Conservation (phyloP, 495 filamentous ascomycete genomes). For the Opeltia flavorubescens region DNA sequence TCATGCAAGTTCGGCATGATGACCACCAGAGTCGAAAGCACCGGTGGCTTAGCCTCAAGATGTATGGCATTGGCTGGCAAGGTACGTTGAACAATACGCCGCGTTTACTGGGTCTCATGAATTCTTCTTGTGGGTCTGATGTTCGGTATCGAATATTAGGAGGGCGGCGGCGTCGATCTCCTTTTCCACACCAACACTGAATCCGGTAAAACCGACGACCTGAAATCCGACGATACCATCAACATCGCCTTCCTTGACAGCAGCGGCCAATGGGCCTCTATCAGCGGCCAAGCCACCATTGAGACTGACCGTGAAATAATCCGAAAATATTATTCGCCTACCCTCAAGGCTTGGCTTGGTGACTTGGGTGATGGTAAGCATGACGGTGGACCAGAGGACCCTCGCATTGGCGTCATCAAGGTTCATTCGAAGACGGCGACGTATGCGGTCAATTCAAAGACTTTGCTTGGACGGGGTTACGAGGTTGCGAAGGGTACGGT, state of each 20-base stretch:
- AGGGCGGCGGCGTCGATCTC: conserved; percentile 67
- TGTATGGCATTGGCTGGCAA: conserved; percentile 86
- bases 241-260: conserved; percentile 78
- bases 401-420: conserved; percentile 49
- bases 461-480: conserved; percentile 40
- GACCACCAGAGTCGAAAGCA: conserved; percentile 54
- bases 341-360: conserved; percentile 76
- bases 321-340: conserved; percentile 61
- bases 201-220: conserved; percentile 80
- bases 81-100: conserved; percentile 28
- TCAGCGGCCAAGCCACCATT: conserved; percentile 58
- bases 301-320: conserved; percentile 52
- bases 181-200: conserved; percentile 92
- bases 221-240: conserved; percentile 50
- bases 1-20: conserved; percentile 84
- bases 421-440: conserved; percentile 32
- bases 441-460: conserved; percentile 28
- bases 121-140: too few species aligned
- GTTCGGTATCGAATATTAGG: conserved; percentile 29
- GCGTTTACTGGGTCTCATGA: background rate
- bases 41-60: conserved; percentile 57
- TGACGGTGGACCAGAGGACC: conserved; percentile 69
- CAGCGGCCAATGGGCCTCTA: conserved; percentile 65
- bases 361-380: conserved; percentile 82
- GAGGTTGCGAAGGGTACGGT: conserved; percentile 65